These are phyloP conservation scores for Wickerhamiella kazuoi DNA, from an alignment of 805 yeast species.

Conservation along the genomic window DNA sequence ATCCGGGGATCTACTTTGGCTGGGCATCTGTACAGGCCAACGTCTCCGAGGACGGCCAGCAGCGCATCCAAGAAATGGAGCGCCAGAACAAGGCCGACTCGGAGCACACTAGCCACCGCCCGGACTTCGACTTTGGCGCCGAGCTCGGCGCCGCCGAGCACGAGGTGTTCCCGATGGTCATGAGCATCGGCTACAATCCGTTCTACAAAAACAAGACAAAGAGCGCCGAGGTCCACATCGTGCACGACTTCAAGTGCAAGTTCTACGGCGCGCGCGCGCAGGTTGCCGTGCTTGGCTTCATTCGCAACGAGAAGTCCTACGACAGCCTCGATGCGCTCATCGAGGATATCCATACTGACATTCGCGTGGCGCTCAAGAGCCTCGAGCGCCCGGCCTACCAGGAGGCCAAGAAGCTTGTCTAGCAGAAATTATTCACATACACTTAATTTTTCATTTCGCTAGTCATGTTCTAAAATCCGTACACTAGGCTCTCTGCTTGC, in stretches of 20 bases:
- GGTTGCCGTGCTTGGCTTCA: conserved; percentile 65
- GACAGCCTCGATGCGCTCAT: conserved; percentile 71
- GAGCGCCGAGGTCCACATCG: conserved; percentile 69
- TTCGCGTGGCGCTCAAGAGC: conserved; percentile 40
- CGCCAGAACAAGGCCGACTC: conserved; percentile 7
- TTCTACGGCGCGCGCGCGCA: conserved; percentile 73
- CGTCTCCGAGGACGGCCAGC: conserved; percentile 12
- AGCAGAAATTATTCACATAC: too few relatives aligned
- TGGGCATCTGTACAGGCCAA: conserved; percentile 26
- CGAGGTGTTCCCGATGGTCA: conserved; percentile 63
- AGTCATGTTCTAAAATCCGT: neutral
- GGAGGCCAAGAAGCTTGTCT: conserved; percentile 15
- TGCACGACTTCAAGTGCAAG: conserved; percentile 46
- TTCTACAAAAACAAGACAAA: conserved; percentile 63
- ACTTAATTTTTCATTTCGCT: too few relatives aligned
- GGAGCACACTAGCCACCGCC: conserved; percentile 11
- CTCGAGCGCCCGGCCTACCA: conserved; percentile 29
- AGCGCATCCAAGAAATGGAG: conserved; percentile 21
- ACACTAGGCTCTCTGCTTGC: neutral
- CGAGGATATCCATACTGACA: conserved; percentile 67
- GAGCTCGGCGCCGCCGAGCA: conserved; percentile 25
- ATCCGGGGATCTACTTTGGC: conserved; percentile 87
- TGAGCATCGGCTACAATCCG: conserved; percentile 94
- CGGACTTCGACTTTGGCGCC: conserved; percentile 46
- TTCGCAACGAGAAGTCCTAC: conserved; percentile 80